Base-by-base conservation (phyloP, 2,329 filamentous ascomycete species). In the Didymellaceae sp. region DNA sequence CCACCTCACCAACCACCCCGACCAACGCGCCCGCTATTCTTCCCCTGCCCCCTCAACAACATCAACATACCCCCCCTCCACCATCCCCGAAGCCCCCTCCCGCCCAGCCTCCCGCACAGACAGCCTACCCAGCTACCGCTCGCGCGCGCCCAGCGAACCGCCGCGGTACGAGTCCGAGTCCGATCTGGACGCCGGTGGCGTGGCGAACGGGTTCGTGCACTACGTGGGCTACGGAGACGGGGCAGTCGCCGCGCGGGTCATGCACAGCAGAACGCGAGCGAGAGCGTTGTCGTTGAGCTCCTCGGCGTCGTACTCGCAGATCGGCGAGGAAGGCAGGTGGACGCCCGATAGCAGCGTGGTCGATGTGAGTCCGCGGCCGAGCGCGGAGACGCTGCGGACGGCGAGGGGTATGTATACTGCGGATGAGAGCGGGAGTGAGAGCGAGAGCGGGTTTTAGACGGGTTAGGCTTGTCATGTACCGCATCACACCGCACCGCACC, bases 61-160 rank as follows among this genome's bases (percentile, higher is more conserved):
- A 38, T 72, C 68, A 0, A 67, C 65, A 4, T 70, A 69, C 51
- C 63, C 66, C 1, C 61, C 59, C 20, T 68, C 54, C 18, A 66
- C 58, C n/a, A 63, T 57, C 49, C 71, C 62, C 1, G 63, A 67
- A 39, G 57, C 66, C 14, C 68, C 69, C 10, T 71, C 72, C 45
- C 66, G 69, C 5, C 65, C 71, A 2, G 54, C 68, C 1, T 73
- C 71, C 3, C 66, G 71, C n/a, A 74, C 73, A 20, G 67, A 66
- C 47, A 74, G 70, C 33, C 63, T 79, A 4, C 78, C 78, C 5
- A 76, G 75, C 47, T 80, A 80, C 58, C 71, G 71, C 18, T 78
- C 76, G 1, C 73, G 65, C 17, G 48, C 65, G 2, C 61, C 72
- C 34, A 58, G 68, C 48, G 62, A 63, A 24, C 76, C 76, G 5